Evolutionary conservation across 2,329 filamentous ascomycete genomes (phyloP), one percentile per base, ranked within the genome.

Genomic region (Aspergillus sp.): DNA sequence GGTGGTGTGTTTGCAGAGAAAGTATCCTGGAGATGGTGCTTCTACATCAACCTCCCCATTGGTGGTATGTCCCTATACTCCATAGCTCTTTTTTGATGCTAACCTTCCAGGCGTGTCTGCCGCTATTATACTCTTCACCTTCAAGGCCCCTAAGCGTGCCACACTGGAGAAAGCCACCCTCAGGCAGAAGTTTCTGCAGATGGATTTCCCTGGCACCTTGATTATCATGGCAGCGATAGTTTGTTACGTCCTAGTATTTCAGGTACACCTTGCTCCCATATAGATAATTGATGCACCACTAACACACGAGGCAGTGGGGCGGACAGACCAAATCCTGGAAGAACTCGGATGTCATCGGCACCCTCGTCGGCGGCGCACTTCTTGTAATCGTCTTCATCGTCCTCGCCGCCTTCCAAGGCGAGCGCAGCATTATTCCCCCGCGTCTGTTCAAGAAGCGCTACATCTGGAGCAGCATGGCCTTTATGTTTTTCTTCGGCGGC

Each of bases 21-120:
- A 15, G 55, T 59, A n/a, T 47, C 55, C 11, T 76, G 73, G 73
- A 64, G 69, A 35, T 76, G 70, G 73, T 77, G 74, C 1, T 82
- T 83, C 64, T 87, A 87, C 62, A 80, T 86, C 69, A 86, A 86
- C 62, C 72, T 86, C 0, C 68, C 75, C 15, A 69, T 81, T 43
- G 75, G 81, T 0, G 82, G 72, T 4, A 62, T 75, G 12, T 37
- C 15, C 35, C 15, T 37, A 11, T 31, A 31, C 1, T 11, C 8
- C 27, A 9, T 31, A 3, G 3, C 27, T 31, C 8, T 31, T 31
- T 8, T 3, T 11, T 2, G 19, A 19, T 19, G 19, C 27, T 31
- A 31, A 31, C 4, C 9, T 31, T 31, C 27, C 8, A 31, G 27
- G 27, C 9, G 27, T 31, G 3, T 31, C 27, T 31, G 27, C 27